phyloP scores from a whole-genome alignment of 2,329 filamentous ascomycete genomes.

The Aspergillus tubingensis region DNA sequence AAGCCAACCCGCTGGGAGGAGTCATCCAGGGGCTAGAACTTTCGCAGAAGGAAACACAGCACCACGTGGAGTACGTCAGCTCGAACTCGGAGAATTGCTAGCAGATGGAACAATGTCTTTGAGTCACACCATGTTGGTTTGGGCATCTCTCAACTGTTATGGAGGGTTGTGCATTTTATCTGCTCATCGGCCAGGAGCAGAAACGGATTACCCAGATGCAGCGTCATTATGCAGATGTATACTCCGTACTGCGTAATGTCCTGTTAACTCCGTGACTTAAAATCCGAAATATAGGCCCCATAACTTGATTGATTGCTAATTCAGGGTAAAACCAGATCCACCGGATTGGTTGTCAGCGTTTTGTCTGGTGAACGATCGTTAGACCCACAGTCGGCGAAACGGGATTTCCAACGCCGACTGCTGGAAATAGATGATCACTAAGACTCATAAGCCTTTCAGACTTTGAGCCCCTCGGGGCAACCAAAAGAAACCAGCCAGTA shows the following conservation, averaged over 20 bases:
- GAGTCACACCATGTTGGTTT: background rate
- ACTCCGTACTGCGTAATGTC: too few species aligned
- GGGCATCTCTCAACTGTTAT: background rate
- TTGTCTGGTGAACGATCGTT: background rate
- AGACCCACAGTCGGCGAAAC: background rate
- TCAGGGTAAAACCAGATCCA: background rate
- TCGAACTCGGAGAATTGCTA: background rate
- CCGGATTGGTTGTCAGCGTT: background rate
- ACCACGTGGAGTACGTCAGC: background rate
- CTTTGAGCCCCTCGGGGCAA: background rate
- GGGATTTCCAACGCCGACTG: background rate
- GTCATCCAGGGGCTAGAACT: background rate
- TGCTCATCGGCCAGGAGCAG: background rate
- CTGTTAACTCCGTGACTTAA: too few species aligned
- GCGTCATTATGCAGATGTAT: too few species aligned
- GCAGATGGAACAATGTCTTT: background rate
- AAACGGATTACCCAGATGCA: background rate
- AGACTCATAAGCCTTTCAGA: background rate
- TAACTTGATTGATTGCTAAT: background rate
- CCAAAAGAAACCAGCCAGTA: background rate
- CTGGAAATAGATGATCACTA: background rate
- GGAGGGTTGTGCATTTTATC: background rate
- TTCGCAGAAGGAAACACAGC: background rate
- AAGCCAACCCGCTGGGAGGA: background rate
- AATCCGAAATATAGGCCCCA: too few species aligned